These are phyloP conservation scores for Cotoneaster glaucophyllus DNA, from an alignment of 306 rosid species.

Conservation along the genomic window DNA sequence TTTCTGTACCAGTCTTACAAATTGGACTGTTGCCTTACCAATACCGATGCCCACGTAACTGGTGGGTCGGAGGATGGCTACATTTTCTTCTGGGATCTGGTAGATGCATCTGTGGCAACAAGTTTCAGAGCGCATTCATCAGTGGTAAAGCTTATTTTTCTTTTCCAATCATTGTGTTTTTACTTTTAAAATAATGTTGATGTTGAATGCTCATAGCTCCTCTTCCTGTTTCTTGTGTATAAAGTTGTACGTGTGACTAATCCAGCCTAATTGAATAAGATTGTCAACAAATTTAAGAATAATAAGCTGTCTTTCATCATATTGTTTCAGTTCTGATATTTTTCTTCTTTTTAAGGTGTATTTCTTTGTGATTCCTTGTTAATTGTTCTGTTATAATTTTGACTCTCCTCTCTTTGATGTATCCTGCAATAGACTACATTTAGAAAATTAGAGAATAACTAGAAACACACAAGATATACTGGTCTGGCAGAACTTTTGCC, in stretches of 20 bases:
- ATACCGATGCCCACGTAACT: conserved; percentile 74
- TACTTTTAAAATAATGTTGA: not conserved
- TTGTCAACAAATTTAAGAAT: not conserved
- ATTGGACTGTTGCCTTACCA: conserved; percentile 91
- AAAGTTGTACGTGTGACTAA: not conserved
- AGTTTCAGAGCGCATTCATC: conserved; percentile 76
- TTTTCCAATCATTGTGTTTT: not conserved
- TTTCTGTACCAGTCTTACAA: conserved; percentile 61
- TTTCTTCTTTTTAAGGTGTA: not conserved
- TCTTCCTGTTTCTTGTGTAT: not conserved
- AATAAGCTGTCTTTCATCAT: not conserved
- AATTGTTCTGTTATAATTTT: not conserved
- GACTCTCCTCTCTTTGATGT: too few relatives aligned
- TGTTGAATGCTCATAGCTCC: conserved; percentile 8
- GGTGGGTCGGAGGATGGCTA: conserved; percentile 95
- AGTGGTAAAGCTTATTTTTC: conserved; percentile 45
- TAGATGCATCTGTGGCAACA: conserved; percentile 76
- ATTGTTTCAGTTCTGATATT: not conserved
- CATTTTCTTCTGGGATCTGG: conserved; percentile 88
- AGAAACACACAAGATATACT: too few relatives aligned
- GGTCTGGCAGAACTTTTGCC: too few relatives aligned
- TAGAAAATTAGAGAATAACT: too few relatives aligned
- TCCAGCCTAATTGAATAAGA: not conserved
- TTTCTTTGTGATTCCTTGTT: not conserved
- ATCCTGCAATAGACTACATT: too few relatives aligned